Percentiles rank a stretch among this genome's conserved stretches.
Evolutionary conservation across 1,284 basidiomycete genomes (phyloP).

Genomic region (Puccinia polysora): DNA sequence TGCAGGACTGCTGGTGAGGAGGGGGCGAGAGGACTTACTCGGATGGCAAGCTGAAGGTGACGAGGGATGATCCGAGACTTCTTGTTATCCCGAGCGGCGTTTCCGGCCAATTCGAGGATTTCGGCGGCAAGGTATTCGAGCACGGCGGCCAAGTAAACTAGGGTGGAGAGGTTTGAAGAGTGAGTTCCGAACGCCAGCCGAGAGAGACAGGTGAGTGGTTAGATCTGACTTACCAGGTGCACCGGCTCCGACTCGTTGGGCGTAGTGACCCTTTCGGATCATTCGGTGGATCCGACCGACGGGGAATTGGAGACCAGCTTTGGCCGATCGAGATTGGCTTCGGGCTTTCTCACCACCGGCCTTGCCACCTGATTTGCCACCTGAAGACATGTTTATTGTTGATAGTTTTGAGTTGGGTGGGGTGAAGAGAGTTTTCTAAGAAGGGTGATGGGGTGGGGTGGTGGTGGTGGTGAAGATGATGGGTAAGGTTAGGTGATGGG

Average conservation of each 20-base stretch:
- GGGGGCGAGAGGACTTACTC: constrained; percentile 11
- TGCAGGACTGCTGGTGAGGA: not conserved
- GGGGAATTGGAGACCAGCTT: constrained; percentile 75
- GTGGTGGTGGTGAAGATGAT: not conserved
- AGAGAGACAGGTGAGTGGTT: not conserved
- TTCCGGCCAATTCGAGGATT: constrained; percentile 80
- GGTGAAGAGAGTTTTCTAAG: not conserved
- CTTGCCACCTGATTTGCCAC: constrained; percentile 42
- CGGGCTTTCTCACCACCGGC: constrained; percentile 37
- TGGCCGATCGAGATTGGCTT: constrained; percentile 66
- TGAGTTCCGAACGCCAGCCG: not conserved
- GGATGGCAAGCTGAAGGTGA: constrained; percentile 82
- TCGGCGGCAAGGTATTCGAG: constrained; percentile 80
- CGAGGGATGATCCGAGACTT: constrained; percentile 85
- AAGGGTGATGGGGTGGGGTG: not conserved
- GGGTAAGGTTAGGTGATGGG: not conserved
- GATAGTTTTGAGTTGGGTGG: not conserved
- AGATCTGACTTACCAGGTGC: constrained; percentile 62
- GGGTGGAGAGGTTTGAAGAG: constrained; percentile 48
- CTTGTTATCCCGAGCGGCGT: constrained; percentile 68
- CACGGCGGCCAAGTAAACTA: constrained; percentile 79
- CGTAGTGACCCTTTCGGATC: constrained; percentile 78
- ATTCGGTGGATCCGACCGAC: constrained; percentile 84
- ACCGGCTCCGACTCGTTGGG: constrained; percentile 68
- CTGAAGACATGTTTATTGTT: constrained; percentile 36